phyloP scores from a whole-genome alignment of 2,329 filamentous ascomycete genomes.

The Aspergillus alliaceus region DNA sequence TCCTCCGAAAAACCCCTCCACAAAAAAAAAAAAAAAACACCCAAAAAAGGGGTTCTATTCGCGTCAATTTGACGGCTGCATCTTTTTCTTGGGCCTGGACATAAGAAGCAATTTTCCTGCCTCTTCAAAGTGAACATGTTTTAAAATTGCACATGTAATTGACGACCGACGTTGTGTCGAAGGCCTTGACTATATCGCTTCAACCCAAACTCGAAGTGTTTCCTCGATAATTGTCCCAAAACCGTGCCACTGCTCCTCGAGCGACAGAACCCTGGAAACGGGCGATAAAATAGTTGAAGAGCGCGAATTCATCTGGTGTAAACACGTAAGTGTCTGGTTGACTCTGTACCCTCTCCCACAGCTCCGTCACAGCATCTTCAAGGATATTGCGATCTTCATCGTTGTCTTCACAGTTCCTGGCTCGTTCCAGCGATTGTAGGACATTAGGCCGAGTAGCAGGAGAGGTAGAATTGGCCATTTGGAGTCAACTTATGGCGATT shows the following conservation, averaged over 20 bases:
- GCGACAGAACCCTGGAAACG: conserved; percentile 60
- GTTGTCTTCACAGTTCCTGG: conserved; percentile 68
- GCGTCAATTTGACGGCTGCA: background rate
- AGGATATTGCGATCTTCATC: conserved; percentile 67
- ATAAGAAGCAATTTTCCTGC: background rate
- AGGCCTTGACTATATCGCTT: conserved; percentile 19
- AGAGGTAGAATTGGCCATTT: conserved; percentile 38
- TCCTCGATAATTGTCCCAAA: conserved; percentile 51
- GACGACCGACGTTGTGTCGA: background rate
- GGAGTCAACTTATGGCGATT: conserved; percentile 6
- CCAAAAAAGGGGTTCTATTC: background rate
- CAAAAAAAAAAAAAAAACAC: background rate
- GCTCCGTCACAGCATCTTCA: conserved; percentile 60
- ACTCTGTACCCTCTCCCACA: conserved; percentile 68
- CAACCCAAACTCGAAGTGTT: conserved; percentile 23
- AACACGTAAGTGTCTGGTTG: conserved; percentile 71
- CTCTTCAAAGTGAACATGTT: background rate
- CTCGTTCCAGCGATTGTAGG: conserved; percentile 70
- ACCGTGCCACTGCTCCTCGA: conserved; percentile 55
- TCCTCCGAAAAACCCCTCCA: background rate
- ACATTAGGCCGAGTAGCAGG: conserved; percentile 48
- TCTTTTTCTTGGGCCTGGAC: background rate
- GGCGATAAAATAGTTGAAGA: conserved; percentile 81
- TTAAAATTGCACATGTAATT: background rate
- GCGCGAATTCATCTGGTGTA: conserved; percentile 73